These are phyloP conservation scores for Penicillium fimorum DNA, from an alignment of 495 filamentous ascomycete genomes.

Conservation along the genomic window DNA sequence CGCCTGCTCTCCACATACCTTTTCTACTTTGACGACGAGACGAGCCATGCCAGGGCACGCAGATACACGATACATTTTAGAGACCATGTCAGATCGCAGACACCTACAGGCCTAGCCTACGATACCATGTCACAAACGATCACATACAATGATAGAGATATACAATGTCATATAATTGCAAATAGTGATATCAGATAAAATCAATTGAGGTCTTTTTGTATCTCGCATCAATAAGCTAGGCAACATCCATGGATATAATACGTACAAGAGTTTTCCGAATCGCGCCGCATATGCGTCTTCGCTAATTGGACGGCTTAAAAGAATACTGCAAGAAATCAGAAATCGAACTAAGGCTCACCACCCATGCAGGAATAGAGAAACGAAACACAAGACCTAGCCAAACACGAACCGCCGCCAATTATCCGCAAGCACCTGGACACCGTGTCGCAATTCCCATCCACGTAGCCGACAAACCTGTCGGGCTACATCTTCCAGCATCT, in stretches of 20 bases:
- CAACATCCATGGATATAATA: not conserved
- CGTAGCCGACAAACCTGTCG: constrained; percentile 72
- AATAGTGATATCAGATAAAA: constrained; percentile 8
- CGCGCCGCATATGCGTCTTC: not conserved
- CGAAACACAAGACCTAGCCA: constrained; percentile 38
- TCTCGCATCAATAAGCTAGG: not conserved
- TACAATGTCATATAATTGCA: constrained; percentile 25
- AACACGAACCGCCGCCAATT: constrained; percentile 85
- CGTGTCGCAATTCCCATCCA: constrained; percentile 72
- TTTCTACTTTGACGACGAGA: constrained; percentile 24
- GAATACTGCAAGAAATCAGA: not conserved
- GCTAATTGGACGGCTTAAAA: not conserved
- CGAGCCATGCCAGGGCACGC: constrained; percentile 26
- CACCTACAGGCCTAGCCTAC: constrained; percentile 11
- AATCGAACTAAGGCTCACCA: not conserved
- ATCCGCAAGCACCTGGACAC: constrained; percentile 62
- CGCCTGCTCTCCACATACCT: not conserved
- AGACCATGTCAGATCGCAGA: constrained; percentile 6
- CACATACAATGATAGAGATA: constrained; percentile 26
- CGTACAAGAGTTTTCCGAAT: not conserved
- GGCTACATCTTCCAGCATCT: constrained; percentile 67
- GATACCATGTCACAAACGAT: constrained; percentile 29
- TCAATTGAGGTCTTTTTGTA: not conserved
- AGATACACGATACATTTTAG: constrained; percentile 5
- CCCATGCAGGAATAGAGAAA: not conserved